Percentiles rank a stretch among this genome's conserved stretches.
Conservation (phyloP, 768 basidiomycete species). For the Jaapia argillacea region DNA sequence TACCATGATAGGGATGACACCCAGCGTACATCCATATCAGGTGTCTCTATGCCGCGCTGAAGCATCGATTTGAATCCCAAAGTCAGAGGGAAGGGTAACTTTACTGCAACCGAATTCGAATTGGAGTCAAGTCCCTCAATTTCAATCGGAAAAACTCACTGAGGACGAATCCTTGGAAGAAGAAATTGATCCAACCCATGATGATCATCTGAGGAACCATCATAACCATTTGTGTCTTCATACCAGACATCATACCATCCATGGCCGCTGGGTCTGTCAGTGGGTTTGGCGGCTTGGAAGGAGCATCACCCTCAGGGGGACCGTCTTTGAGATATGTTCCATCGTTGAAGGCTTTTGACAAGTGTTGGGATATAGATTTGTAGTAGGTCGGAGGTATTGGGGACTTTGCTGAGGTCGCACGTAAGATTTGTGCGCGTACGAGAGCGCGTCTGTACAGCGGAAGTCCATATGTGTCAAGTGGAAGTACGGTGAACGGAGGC, state of each 20-base stretch:
- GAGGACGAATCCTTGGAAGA: conserved; percentile 97
- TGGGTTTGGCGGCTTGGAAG: conserved; percentile 62
- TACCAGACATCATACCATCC: conserved; percentile 98
- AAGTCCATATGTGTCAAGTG: conserved; percentile 1
- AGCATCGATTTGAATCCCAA: conserved; percentile 97
- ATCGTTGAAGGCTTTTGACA: conserved; percentile 57
- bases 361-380: conserved; percentile 62
- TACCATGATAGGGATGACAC: conserved; percentile 99
- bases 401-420: conserved; percentile 70
- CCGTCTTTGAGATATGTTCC: conserved; percentile 87
- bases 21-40: conserved; percentile 98
- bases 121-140: too few species aligned
- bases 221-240: conserved; percentile 99
- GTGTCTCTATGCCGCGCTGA: conserved; percentile 89
- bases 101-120: conserved; percentile 42
- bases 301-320: conserved; percentile 53
- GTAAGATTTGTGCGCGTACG: conserved; percentile 74
- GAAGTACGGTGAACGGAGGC: conserved; percentile 3
- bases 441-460: conserved; percentile 54
- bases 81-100: conserved; percentile 93
- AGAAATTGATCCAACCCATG: conserved; percentile 99
- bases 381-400: conserved; percentile 71
- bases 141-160: conserved; percentile 70
- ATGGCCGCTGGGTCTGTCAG: conserved; percentile 84
- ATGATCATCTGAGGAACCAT: conserved; percentile 98